Conservation (phyloP, 805 yeast species). For the Nakazawaea molendinolei region DNA sequence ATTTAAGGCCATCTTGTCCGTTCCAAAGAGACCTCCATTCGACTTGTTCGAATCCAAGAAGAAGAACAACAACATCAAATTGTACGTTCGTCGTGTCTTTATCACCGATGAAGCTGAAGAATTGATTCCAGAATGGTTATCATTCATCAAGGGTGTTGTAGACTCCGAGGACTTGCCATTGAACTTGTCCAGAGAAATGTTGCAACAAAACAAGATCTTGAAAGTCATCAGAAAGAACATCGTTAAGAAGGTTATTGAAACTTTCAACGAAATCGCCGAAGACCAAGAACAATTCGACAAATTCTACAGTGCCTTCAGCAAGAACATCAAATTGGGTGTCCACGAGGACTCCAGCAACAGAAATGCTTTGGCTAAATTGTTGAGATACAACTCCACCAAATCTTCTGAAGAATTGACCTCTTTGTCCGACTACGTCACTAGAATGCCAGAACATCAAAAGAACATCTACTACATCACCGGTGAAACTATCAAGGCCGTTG, state of each 20-base stretch:
- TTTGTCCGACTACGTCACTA: constrained; percentile 92
- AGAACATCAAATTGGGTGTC: constrained; percentile 97
- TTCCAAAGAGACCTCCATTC: constrained; percentile 99
- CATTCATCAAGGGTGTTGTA: constrained; percentile 97
- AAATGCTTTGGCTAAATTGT: constrained; percentile 86
- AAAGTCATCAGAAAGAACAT: constrained; percentile 99
- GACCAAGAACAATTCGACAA: constrained; percentile 97
- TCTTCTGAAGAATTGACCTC: constrained; percentile 92
- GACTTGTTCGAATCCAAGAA: constrained; percentile 97
- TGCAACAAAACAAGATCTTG: constrained; percentile 99
- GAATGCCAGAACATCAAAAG: constrained; percentile 99
- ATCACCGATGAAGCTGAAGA: constrained; percentile 99
- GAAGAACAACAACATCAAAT: constrained; percentile 98
- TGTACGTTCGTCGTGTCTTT: constrained; percentile 98
- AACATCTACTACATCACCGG: constrained; percentile 99
- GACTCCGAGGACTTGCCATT: constrained; percentile 99
- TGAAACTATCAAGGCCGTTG: constrained; percentile 95
- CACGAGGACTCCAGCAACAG: constrained; percentile 99
- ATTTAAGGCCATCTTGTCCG: constrained; percentile 94
- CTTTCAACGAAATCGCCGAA: constrained; percentile 99
- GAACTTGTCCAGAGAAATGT: constrained; percentile 99
- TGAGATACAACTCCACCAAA: constrained; percentile 96
- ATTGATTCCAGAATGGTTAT: constrained; percentile 97
- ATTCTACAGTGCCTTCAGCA: constrained; percentile 95
- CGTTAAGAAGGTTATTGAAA: constrained; percentile 96